Evolutionary conservation across 257 asterid species (phyloP).

Genomic region (Misopates orontium): DNA sequence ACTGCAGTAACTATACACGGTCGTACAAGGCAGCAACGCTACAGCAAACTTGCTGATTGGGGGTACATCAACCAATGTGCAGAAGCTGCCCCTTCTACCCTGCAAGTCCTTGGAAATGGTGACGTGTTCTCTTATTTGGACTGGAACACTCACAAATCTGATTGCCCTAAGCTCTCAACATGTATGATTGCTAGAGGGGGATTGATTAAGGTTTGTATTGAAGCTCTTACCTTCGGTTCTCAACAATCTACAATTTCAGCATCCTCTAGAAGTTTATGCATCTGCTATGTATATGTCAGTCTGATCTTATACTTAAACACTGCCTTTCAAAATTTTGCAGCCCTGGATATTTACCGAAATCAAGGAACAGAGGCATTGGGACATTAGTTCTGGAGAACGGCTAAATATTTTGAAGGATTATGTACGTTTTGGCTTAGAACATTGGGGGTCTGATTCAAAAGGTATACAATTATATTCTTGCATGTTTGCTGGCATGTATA

Average conservation of each 20-base stretch:
- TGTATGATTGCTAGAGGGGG: conserved; percentile 98
- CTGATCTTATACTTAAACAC: conserved; percentile 2
- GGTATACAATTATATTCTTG: conserved; percentile 38
- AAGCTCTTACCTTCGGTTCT: conserved; percentile 19
- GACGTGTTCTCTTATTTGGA: conserved; percentile 84
- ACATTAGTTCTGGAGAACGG: conserved; percentile 83
- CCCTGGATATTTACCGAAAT: conserved; percentile 98
- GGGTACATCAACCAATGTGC: conserved; percentile 71
- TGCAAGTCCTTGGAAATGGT: conserved; percentile 93
- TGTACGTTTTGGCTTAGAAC: conserved; percentile 80
- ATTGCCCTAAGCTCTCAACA: conserved; percentile 84
- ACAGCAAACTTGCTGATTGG: conserved; percentile 96
- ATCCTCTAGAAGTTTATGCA: conserved; percentile 12
- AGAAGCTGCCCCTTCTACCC: conserved; percentile 57
- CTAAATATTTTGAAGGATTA: conserved; percentile 77
- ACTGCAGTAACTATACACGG: conserved; percentile 89
- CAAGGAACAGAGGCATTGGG: conserved; percentile 99
- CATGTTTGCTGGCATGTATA: not conserved
- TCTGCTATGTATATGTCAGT: not conserved
- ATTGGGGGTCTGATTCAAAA: conserved; percentile 98
- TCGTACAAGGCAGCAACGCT: conserved; percentile 94
- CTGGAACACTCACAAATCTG: conserved; percentile 75
- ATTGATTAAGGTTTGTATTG: conserved; percentile 65
- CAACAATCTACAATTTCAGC: conserved; percentile 4
- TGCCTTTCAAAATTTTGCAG: conserved; percentile 43